A percentile compares a stretch with the other conserved stretches of the same genome.
These are phyloP conservation scores for Plasmopara muralis DNA, from an alignment of 352 stramenopile species.

Conservation along the genomic window DNA sequence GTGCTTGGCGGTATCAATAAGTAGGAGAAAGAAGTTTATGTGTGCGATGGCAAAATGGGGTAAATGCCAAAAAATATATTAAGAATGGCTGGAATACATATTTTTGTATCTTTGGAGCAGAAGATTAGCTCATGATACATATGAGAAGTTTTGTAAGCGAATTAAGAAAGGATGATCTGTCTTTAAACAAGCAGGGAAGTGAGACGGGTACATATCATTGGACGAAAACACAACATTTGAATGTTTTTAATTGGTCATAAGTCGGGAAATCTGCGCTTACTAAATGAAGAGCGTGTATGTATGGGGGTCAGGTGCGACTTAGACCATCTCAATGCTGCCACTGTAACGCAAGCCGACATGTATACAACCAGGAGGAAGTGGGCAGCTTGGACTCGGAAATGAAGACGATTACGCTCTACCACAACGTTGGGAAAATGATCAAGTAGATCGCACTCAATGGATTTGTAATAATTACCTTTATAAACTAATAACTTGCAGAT, in stretches of 20 bases:
- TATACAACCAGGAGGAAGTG: constrained; percentile 41
- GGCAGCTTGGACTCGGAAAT: constrained; percentile 57
- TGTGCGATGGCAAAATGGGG: too few relatives aligned
- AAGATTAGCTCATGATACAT: too few relatives aligned
- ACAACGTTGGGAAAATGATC: constrained; percentile 25
- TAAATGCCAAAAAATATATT: too few relatives aligned
- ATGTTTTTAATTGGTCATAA: too few relatives aligned
- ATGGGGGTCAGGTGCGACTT: constrained; percentile 56
- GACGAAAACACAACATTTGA: too few relatives aligned
- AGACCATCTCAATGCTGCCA: not conserved
- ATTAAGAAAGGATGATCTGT: not conserved
- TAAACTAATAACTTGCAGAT: constrained; percentile 9
- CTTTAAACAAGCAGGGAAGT: too few relatives aligned
- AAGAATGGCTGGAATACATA: too few relatives aligned
- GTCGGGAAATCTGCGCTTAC: too few relatives aligned
- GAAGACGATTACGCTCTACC: constrained; percentile 49
- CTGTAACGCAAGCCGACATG: not conserved
- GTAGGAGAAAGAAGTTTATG: too few relatives aligned
- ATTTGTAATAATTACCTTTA: not conserved
- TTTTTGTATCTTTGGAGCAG: too few relatives aligned
- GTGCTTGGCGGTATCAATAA: too few relatives aligned
- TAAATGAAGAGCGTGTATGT: constrained; percentile 27
- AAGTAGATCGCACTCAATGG: constrained; percentile 7
- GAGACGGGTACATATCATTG: too few relatives aligned
- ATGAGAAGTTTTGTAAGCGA: not conserved